Percentiles rank a stretch among this genome's conserved stretches.
phyloP scores from a whole-genome alignment of 345 rosid species.

The Acer campestre region DNA sequence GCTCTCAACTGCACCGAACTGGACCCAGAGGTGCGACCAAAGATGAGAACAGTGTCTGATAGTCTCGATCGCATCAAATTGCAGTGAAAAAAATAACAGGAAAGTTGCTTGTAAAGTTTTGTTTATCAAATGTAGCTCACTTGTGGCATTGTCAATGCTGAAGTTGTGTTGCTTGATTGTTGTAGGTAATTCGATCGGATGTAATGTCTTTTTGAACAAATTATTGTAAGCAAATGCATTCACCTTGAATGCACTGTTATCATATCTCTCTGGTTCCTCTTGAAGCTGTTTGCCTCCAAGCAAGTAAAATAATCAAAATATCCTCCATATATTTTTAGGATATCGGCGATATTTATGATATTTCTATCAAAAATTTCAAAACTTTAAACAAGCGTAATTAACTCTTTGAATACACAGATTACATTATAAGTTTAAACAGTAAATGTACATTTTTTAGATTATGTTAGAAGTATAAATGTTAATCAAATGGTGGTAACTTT shows the following conservation, averaged over 20 bases:
- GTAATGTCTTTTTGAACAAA: neutral
- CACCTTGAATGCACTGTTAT: constrained; percentile 13
- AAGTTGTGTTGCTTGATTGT: constrained; percentile 8
- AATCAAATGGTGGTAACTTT: no score
- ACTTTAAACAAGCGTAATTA: no score
- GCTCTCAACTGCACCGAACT: constrained; percentile 88
- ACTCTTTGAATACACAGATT: no score
- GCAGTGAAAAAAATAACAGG: constrained; percentile 28
- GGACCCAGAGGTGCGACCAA: constrained; percentile 87
- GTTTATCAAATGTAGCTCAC: constrained; percentile 2
- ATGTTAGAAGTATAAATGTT: no score
- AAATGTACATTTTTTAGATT: no score
- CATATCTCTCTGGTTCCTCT: neutral
- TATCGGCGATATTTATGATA: no score
- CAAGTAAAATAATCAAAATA: no score
- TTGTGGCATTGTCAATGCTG: constrained; percentile 3
- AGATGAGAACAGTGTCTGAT: constrained; percentile 85
- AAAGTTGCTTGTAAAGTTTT: constrained; percentile 24
- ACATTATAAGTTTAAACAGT: no score
- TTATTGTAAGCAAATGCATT: constrained; percentile 13
- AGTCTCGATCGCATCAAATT: constrained; percentile 68
- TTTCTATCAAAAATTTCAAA: no score
- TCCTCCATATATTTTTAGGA: no score
- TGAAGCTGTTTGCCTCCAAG: neutral
- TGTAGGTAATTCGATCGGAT: neutral